Conservation (phyloP, 2,329 filamentous ascomycete genomes). For the Myriosclerotinia scirpicola region DNA sequence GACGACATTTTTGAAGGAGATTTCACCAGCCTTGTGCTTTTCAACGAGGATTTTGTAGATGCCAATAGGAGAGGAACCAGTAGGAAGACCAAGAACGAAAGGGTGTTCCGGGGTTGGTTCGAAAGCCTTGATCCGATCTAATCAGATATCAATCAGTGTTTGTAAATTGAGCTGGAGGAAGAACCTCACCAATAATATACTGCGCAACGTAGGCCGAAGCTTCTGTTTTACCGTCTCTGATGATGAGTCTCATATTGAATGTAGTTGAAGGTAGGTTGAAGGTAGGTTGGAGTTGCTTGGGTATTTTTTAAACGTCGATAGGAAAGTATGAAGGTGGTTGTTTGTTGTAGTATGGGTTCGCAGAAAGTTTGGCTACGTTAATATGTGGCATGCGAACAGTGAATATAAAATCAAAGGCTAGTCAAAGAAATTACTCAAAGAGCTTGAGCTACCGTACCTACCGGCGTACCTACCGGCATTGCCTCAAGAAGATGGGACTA, state of each 20-base stretch:
- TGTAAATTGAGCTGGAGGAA: not conserved
- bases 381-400: slow-evolving; percentile 9
- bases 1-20: slow-evolving; percentile 85
- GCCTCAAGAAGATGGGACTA: slow-evolving; percentile 5
- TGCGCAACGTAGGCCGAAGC: slow-evolving; percentile 77
- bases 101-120: slow-evolving; percentile 69
- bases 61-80: slow-evolving; percentile 75
- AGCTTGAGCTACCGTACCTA: slow-evolving; percentile 5
- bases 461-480: not conserved
- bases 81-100: slow-evolving; percentile 81
- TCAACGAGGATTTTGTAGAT: slow-evolving; percentile 76
- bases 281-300: not conserved
- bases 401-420: slow-evolving; percentile 14
- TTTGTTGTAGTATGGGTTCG: slow-evolving; percentile 5
- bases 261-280: slow-evolving; percentile 9
- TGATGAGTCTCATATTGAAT: slow-evolving; percentile 72
- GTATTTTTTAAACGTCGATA: not conserved
- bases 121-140: slow-evolving; percentile 76
- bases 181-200: slow-evolving; percentile 67
- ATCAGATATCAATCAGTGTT: slow-evolving; percentile 5
- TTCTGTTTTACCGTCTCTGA: slow-evolving; percentile 67
- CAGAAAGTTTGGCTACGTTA: not conserved
- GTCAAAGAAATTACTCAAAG: slow-evolving; percentile 25
- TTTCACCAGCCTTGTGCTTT: slow-evolving; percentile 66
- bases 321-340: not conserved